A percentile compares a stretch with the other conserved stretches of the same genome.
These are phyloP conservation scores for Henckelia pumila DNA, from an alignment of 257 asterid genomes.

Conservation along the genomic window DNA sequence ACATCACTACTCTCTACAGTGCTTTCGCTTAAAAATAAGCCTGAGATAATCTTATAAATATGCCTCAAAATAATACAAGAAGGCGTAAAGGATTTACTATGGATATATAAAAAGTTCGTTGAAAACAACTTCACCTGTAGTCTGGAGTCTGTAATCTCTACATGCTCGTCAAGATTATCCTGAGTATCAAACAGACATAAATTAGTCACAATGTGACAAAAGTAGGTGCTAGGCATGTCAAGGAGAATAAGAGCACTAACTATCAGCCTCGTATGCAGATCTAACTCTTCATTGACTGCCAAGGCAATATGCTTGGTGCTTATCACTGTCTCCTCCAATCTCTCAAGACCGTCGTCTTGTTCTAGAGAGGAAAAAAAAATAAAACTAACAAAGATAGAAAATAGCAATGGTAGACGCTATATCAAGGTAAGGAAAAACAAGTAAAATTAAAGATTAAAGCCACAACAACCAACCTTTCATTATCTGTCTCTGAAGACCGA, in stretches of 20 bases:
- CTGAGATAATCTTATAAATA: neutral
- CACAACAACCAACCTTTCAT: constrained; percentile 68
- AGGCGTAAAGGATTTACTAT: neutral
- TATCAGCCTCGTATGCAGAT: constrained; percentile 80
- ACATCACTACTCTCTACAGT: neutral
- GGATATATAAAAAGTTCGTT: constrained; percentile 5
- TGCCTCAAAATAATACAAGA: neutral
- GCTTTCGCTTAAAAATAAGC: neutral
- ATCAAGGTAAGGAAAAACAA: constrained; percentile 6
- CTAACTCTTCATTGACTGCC: constrained; percentile 95
- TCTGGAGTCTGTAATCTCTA: constrained; percentile 71
- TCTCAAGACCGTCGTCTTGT: constrained; percentile 92
- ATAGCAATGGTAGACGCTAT: constrained; percentile 10
- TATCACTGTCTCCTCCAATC: constrained; percentile 77
- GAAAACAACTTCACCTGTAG: constrained; percentile 55
- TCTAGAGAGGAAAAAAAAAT: constrained; percentile 42
- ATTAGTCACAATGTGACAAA: constrained; percentile 10
- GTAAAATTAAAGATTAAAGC: constrained; percentile 15
- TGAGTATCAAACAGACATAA: constrained; percentile 31
- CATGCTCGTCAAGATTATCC: constrained; percentile 82
- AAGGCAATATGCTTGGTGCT: constrained; percentile 95
- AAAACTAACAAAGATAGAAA: neutral
- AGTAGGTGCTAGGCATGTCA: constrained; percentile 11
- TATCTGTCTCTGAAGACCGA: constrained; percentile 86
- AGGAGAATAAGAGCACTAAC: constrained; percentile 46